Evolutionary conservation across 1,284 basidiomycete species (phyloP).

Genomic region (Sanguinoderma infundibulare): DNA sequence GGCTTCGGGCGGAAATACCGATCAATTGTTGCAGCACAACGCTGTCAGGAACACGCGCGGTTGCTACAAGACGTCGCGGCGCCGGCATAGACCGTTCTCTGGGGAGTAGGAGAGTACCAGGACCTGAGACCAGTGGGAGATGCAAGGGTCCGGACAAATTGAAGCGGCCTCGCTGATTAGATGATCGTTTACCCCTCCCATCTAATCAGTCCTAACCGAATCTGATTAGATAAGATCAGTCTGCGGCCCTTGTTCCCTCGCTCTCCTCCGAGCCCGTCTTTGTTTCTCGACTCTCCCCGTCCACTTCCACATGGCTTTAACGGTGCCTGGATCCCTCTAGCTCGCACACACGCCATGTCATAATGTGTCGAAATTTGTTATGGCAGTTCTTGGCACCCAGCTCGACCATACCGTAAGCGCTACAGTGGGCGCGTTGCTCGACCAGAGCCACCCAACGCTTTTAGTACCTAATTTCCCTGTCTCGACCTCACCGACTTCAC

Average conservation of each 20-base stretch:
- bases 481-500: not conserved
- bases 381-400: not conserved
- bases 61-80: not conserved
- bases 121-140: not conserved
- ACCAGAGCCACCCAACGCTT: not conserved
- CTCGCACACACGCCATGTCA: not conserved
- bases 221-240: constrained; percentile 29
- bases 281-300: not conserved
- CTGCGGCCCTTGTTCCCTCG: not conserved
- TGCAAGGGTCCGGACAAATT: not conserved
- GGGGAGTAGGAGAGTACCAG: not conserved
- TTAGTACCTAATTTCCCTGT: not conserved
- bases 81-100: not conserved
- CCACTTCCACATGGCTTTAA: not conserved
- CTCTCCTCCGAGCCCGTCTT: not conserved
- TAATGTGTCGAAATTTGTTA: not conserved
- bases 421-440: too few species aligned
- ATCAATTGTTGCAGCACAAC: too few species aligned
- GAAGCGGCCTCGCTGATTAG: constrained; percentile 28
- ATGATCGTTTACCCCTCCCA: constrained; percentile 11
- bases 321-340: not conserved
- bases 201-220: constrained; percentile 16
- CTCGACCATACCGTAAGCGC: not conserved
- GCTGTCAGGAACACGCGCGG: not conserved
- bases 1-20: too few species aligned